Evolutionary conservation across 2,329 filamentous ascomycete species (phyloP).

Genomic region (Calonectria hawksworthii): DNA sequence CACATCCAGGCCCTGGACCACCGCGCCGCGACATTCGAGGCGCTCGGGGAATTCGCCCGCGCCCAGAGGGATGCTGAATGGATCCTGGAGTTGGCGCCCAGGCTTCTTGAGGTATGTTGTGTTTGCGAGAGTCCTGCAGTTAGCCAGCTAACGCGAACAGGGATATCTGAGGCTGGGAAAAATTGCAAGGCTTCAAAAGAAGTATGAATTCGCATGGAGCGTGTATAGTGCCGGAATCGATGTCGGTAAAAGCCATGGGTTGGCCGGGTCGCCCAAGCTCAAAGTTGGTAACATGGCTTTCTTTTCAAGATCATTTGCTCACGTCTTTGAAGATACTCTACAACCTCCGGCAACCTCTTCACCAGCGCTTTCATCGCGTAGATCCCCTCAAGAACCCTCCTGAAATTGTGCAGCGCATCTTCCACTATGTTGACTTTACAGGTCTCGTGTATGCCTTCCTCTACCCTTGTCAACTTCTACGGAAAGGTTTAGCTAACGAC

Average conservation of each 20-base stretch:
- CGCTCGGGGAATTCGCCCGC: slow-evolving; percentile 53
- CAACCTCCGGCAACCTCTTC: slow-evolving; percentile 51
- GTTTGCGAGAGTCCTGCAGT: background rate
- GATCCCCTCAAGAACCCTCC: slow-evolving; percentile 54
- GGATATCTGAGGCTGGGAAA: slow-evolving; percentile 60
- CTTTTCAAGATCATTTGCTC: background rate
- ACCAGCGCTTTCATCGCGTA: slow-evolving; percentile 49
- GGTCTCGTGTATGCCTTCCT: slow-evolving; percentile 45
- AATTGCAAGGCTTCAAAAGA: slow-evolving; percentile 54
- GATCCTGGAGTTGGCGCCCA: slow-evolving; percentile 58
- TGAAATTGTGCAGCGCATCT: slow-evolving; percentile 54
- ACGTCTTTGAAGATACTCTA: slow-evolving; percentile 50
- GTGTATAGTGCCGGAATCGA: slow-evolving; percentile 57
- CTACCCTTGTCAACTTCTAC: background rate
- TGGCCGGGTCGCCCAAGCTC: slow-evolving; percentile 49
- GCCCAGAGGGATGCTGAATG: slow-evolving; percentile 58
- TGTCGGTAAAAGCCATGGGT: slow-evolving; percentile 45
- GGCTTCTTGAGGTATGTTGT: slow-evolving; percentile 53
- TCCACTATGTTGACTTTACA: slow-evolving; percentile 51
- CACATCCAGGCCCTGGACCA: slow-evolving; percentile 59
- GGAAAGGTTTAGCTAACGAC: background rate
- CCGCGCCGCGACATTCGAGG: slow-evolving; percentile 57
- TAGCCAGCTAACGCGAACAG: slow-evolving; percentile 42
- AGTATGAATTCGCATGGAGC: slow-evolving; percentile 56
- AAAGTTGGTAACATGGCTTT: slow-evolving; percentile 43